Conservation (phyloP, 345 rosid genomes). For the Fremontodendron californicum region DNA sequence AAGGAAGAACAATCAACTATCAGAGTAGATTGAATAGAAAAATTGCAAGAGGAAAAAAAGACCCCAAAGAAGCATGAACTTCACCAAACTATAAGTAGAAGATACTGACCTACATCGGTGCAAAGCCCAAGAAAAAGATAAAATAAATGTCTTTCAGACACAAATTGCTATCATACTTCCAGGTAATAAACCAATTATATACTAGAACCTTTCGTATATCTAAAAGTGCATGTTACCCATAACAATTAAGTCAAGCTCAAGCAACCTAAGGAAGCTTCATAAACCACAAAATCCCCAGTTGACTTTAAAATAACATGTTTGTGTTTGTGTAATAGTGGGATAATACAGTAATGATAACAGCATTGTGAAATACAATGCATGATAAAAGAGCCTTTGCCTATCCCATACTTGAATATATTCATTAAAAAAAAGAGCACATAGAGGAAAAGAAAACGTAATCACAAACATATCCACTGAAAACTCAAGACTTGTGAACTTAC, state of each 20-base stretch:
- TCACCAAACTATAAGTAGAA: not conserved
- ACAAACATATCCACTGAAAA: not conserved
- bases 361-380: not conserved
- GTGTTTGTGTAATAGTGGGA: not conserved
- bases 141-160: not conserved
- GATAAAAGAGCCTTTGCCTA: not conserved
- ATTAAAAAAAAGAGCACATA: not conserved
- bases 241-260: not conserved
- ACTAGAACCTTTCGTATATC: not conserved
- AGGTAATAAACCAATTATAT: not conserved
- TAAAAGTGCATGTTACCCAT: not conserved
- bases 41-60: not conserved
- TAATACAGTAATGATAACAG: not conserved
- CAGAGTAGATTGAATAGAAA: not conserved
- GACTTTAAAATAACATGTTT: not conserved
- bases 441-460: not conserved
- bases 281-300: not conserved
- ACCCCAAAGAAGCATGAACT: not conserved
- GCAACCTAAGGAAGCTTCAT: not conserved
- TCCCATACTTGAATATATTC: not conserved
- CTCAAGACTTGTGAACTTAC: constrained; percentile 42
- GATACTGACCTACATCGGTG: not conserved
- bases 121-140: not conserved
- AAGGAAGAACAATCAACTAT: not conserved
- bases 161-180: not conserved